phyloP scores from a whole-genome alignment of 2,329 filamentous ascomycete species.

The Volutella citrinella region DNA sequence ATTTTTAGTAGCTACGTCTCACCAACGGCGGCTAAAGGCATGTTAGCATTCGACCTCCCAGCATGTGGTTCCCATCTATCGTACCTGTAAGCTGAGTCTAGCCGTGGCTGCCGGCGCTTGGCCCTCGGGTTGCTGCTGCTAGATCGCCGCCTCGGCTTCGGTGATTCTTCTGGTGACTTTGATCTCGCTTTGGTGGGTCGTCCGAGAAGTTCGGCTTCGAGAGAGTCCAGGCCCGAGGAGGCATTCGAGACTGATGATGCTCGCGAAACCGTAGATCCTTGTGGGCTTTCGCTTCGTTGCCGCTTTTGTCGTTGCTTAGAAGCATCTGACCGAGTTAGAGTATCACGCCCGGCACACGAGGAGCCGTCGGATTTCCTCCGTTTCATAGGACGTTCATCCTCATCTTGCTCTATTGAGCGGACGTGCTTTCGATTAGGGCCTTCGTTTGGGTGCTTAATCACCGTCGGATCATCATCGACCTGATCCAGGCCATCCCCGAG shows the following conservation, averaged over 20 bases:
- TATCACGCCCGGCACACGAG: constrained; percentile 4
- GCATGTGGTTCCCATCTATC: too few relatives aligned
- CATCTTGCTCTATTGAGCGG: constrained; percentile 10
- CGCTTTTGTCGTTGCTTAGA: constrained; percentile 5
- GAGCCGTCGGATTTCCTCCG: constrained; percentile 17
- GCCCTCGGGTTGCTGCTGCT: constrained; percentile 20
- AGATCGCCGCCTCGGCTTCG: constrained; percentile 17
- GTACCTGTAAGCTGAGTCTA: constrained; percentile 39
- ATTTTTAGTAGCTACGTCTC: constrained; percentile 3
- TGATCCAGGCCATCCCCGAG: too few relatives aligned
- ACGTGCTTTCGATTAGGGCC: constrained; percentile 16
- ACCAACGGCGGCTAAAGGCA: constrained; percentile 39
- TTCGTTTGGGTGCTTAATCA: constrained; percentile 13
- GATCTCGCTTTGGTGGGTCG: constrained; percentile 30
- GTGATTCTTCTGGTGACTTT: constrained; percentile 23
- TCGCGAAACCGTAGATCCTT: constrained; percentile 23
- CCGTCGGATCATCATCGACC: constrained; percentile 18
- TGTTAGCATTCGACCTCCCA: too few relatives aligned
- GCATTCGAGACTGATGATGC: constrained; percentile 29
- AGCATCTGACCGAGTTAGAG: constrained; percentile 16
- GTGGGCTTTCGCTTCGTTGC: constrained; percentile 16
- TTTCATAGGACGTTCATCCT: constrained; percentile 16
- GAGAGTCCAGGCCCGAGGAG: constrained; percentile 36
- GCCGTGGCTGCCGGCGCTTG: constrained; percentile 31
- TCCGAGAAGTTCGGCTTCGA: constrained; percentile 38